Percentiles rank a stretch among this genome's conserved stretches.
These are phyloP conservation scores for Plasmodium cynomolgi DNA, from an alignment of 169 alveolate species.

Conservation along the genomic window DNA sequence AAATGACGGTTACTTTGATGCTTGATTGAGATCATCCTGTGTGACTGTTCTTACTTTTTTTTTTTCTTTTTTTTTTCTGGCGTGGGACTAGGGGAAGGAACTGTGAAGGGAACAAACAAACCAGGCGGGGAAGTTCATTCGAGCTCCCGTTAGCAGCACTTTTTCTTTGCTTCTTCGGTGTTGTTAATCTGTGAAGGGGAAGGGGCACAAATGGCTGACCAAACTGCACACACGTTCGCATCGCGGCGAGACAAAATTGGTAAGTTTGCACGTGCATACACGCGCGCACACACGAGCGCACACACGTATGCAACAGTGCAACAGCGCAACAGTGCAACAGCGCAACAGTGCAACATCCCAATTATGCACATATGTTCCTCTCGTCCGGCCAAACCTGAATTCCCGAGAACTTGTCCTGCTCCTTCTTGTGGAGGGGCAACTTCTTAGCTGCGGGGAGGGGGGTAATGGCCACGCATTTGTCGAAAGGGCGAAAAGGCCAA, in stretches of 20 bases:
- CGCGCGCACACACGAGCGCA: too few relatives aligned
- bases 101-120: not conserved
- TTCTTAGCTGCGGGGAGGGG: constrained; percentile 44
- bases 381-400: constrained; percentile 38
- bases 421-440: constrained; percentile 70
- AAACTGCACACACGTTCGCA: not conserved
- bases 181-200: constrained; percentile 28
- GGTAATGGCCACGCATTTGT: not conserved
- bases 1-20: not conserved
- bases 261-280: not conserved
- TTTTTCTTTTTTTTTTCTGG: not conserved
- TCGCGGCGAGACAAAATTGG: not conserved
- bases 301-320: not conserved
- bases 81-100: not conserved
- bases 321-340: not conserved
- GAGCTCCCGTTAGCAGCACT: constrained; percentile 14
- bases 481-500: not conserved
- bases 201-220: not conserved
- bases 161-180: constrained; percentile 50
- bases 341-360: too few relatives aligned
- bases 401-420: constrained; percentile 42
- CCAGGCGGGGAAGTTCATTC: not conserved
- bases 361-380: not conserved
- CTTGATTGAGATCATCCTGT: not conserved
- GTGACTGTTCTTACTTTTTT: not conserved